Base-by-base conservation (phyloP, 1,139 yeast genomes). In the Taiozyma onychis region DNA sequence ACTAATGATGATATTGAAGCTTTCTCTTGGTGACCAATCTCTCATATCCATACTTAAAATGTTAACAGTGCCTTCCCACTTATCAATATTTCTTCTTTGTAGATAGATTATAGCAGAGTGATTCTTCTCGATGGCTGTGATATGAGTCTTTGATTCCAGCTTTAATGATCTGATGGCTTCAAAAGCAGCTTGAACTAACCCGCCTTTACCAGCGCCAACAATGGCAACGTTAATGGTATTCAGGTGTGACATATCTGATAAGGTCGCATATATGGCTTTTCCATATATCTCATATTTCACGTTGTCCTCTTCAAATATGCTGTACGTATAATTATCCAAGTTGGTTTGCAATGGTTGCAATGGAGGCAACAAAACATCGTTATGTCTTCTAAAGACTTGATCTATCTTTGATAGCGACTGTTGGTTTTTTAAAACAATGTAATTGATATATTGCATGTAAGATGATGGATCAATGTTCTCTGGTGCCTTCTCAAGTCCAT, bases 141-240 rank as follows among this genome's bases (percentile, higher is more conserved):
- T 63, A 26, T 65, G 66, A 16, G 75, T 68, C 34, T 55, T 56
- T 0, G 65, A 55, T 7, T 13, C 64, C 51, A 56, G 64, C 57
- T 37, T 69, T 55, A 54, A 48, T 26, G 66, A 62, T 11, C 64
- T 58, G 7, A 80, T 66, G 2, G 81, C 80, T 22, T 69, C 64
- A 47, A 76, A 66, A 0, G 78, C 70, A 24, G 75, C 67, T 46
- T 83, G 83, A 2, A 88, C 81, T 39, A 89, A 67, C 1, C 93
- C 90, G 0, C 97, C 97, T 48, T 88, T 69, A 0, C 97, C 97
- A 0, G 97, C 95, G 0, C 97, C 97, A 4, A 85, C 83, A 1
- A 90, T 76, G 8, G 88, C 74, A 5, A 88, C 68, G 24, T 66
- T 67, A 8, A 59, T 52, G 53, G 48, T 39, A 22, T 51, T 11